phyloP scores from a whole-genome alignment of 371 early-diverging fungal species.

The Syncephalastrum racemosum region DNA sequence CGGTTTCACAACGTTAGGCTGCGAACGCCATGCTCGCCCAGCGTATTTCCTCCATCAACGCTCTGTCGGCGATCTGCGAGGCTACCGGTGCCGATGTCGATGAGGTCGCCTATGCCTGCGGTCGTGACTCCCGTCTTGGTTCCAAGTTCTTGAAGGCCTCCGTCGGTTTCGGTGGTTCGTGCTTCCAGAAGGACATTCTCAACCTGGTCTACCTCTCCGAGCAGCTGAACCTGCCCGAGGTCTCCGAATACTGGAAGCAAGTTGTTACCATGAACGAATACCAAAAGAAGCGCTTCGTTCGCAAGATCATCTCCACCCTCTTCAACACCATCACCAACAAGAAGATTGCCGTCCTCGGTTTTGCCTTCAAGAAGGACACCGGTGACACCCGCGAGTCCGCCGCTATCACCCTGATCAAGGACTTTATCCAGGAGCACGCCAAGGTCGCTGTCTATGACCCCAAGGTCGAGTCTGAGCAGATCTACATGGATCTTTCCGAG shows the following conservation, averaged over 20 bases:
- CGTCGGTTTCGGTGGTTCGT: slow-evolving; percentile 94
- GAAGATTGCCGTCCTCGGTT: slow-evolving; percentile 85
- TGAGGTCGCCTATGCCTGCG: slow-evolving; percentile 92
- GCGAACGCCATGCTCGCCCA: slow-evolving; percentile 96
- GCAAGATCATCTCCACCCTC: slow-evolving; percentile 65
- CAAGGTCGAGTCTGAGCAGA: slow-evolving; percentile 82
- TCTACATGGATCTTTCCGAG: slow-evolving; percentile 77
- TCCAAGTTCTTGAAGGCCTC: slow-evolving; percentile 90
- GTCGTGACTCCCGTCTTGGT: slow-evolving; percentile 88
- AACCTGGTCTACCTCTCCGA: slow-evolving; percentile 88
- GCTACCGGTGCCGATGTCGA: slow-evolving; percentile 95
- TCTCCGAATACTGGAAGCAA: slow-evolving; percentile 93
- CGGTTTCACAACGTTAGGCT: slow-evolving; percentile 50
- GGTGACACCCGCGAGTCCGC: slow-evolving; percentile 95
- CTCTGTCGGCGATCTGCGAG: slow-evolving; percentile 92
- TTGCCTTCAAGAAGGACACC: slow-evolving; percentile 96
- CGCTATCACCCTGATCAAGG: slow-evolving; percentile 82
- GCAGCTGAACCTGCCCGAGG: slow-evolving; percentile 85
- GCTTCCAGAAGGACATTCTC: slow-evolving; percentile 96
- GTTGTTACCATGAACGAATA: slow-evolving; percentile 92
- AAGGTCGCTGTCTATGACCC: slow-evolving; percentile 88
- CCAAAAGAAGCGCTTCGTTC: slow-evolving; percentile 87
- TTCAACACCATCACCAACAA: slow-evolving; percentile 88
- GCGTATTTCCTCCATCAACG: slow-evolving; percentile 93
- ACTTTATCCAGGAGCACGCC: slow-evolving; percentile 82